Base-by-base conservation (phyloP, 2,329 filamentous ascomycete species). In the Corynespora cassiicola region DNA sequence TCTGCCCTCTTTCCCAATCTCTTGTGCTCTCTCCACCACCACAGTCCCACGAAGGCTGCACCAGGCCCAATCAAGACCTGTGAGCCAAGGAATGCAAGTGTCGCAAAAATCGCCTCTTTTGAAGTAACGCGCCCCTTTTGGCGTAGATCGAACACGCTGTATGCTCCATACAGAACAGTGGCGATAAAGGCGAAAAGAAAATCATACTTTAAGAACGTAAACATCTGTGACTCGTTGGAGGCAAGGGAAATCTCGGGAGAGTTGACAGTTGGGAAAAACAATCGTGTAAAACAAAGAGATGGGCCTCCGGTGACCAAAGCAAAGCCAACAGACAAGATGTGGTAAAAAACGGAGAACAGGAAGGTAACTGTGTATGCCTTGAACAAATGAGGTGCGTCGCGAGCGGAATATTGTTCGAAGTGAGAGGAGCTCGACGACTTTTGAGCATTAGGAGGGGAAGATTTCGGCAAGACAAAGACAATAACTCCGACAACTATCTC, bases 21-120 rank as follows among this genome's bases (percentile, higher is more conserved):
- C 55, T 54, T 30, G 62, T 39, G 52, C 49, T 8, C 20, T 47
- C 14, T 36, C 42, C 42, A 45, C n/a, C 31, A 35, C 42, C 42
- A 45, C 33, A 45, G 12, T 0, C 36, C 42, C 3, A 20, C 20
- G 8, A 40, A 31, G 7, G 42, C 37, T n/a, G 42, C 42, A 6
- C 36, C 36, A 6, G 42, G 42, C 5, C 42, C 42, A n/a, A 40
- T 17, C 4, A 30, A 19, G 3, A 30, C 8, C 20, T 45, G 42
- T 4, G 27, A 31, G 15, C 16, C 27, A 11, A 33, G 12, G 12
- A 21, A 29, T 5, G n/a, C 17, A 2, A 14, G 4, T 3, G 20
- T 24, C 2, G 26, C 27, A 25, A 8, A 7, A 9, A 18, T 5
- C 5, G 42, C 42, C 24, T 33, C n/a, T 10, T 25, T 17, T 11